Evolutionary conservation across 1,284 basidiomycete genomes (phyloP).

Genomic region (Trametes pubescens): DNA sequence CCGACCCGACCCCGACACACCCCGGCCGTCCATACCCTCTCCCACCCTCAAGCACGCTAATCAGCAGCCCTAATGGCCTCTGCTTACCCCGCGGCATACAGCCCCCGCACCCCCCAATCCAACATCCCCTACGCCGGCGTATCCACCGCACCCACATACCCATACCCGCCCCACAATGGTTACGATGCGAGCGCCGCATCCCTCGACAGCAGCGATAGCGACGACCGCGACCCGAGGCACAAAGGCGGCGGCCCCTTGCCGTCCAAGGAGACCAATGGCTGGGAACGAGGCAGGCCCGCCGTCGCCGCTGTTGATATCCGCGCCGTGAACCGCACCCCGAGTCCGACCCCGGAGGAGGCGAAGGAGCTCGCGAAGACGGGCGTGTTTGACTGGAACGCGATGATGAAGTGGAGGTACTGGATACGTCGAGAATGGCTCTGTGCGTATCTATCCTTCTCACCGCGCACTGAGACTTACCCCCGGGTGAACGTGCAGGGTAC

Average conservation of each 20-base stretch:
- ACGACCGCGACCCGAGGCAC: slow-evolving; percentile 22
- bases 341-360: slow-evolving; percentile 50
- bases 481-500: slow-evolving; percentile 15
- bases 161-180: slow-evolving; percentile 36
- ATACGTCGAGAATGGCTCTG: slow-evolving; percentile 57
- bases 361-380: slow-evolving; percentile 46
- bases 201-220: slow-evolving; percentile 23
- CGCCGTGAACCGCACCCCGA: slow-evolving; percentile 47
- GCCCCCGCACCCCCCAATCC: slow-evolving; percentile 26
- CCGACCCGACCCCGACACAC: neutral
- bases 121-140: slow-evolving; percentile 32
- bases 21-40: neutral
- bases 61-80: slow-evolving; percentile 35
- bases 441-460: slow-evolving; percentile 42
- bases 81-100: slow-evolving; percentile 43
- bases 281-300: slow-evolving; percentile 12
- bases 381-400: slow-evolving; percentile 54
- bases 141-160: slow-evolving; percentile 26
- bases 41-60: neutral
- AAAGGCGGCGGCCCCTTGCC: slow-evolving; percentile 7
- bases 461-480: neutral
- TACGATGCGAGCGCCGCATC: slow-evolving; percentile 33
- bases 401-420: slow-evolving; percentile 57
- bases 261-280: slow-evolving; percentile 17
- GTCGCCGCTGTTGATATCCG: slow-evolving; percentile 34